Evolutionary conservation across 2,329 filamentous ascomycete genomes (phyloP), one percentile per base, ranked within the genome.

Genomic region (Pseudocercospora eumusae): DNA sequence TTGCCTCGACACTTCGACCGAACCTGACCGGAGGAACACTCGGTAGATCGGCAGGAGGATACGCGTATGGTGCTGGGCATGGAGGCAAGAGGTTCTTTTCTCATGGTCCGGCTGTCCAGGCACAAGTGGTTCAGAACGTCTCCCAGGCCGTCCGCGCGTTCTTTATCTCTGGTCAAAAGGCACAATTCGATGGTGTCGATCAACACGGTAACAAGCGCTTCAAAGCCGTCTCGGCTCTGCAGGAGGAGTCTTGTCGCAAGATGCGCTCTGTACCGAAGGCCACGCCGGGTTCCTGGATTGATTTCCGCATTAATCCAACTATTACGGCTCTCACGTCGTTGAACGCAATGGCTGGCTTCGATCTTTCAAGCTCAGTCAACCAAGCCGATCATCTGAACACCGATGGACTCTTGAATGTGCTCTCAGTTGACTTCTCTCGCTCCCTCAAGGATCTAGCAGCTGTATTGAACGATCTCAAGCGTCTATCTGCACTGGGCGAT

Each of bases 111-210:
- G 89, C 91, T 9, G 86, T 88, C 7, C 92, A 92, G 42, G 92
- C 93, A 0, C 91, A 98, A 75, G 92, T 98, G 52, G 86, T 98
- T 56, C 90, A 95, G 76, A 96, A 96, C 77, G 93, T 97, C n/a
- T 96, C 92, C 11, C 88, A 92, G 69, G 95, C 92, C 4, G 88
- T 98, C 72, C 87, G 95, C 58, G 93, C 92, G 11, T 97, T 99
- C 78, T 89, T 91, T 78, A 83, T 96, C n/a, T 92, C 90, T 0
- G 95, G 95, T 0, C 87, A 96, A 72, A 95, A 93, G 75, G 88
- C 90, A 9, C 89, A 90, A 61, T 97, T 93, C 70, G 90, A 96
- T 74, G 93, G 93, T 11, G 75, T 89, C 47, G 87, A 88, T 59
- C 73, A 72, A 31, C 86, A 83, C 10, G 93, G 93, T 49, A 87